Evolutionary conservation across 2,329 filamentous ascomycete species (phyloP), one percentile per base, ranked within the genome.

Genomic region (Sporothrix pallida): DNA sequence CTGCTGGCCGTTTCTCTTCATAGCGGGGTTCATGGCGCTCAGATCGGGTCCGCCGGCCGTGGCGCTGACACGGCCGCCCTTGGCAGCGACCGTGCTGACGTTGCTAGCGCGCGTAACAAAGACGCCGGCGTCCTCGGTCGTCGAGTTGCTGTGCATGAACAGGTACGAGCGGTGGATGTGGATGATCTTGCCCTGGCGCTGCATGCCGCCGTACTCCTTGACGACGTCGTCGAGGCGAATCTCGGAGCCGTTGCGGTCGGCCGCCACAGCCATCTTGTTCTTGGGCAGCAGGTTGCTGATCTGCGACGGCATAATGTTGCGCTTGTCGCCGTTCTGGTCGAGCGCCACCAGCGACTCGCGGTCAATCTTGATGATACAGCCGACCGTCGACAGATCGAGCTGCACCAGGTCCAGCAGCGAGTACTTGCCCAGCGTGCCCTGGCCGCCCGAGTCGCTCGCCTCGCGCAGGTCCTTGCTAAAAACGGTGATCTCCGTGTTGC

Each of bases 391-490:
- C 56, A 93, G 90, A 81, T 98, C 95, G 75, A 99, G 89, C 82
- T 98, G 95, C 15, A 99, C 94, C 37, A 99, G 87, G 81, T 99
- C 96, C 78, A 97, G 94, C 48, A 99, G 90, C 77, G 95, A 92
- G 81, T 93, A 98, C 82, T 97, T 93, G 12, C 94, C 94, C n/a
- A 95, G 84, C 46, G 90, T 90, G 42, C 93, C 92, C 79, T 95
- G 91, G 17, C 93, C 94, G 76, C 94, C 95, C 78, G 94, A 94
- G 80, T 98, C 96, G 72, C 93, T 94, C 42, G 96, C 96, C 82
- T 97, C 93, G 77, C 97, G 90, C 75, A 99, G 84, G 83, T 99
- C 96, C 81, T 97, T 98, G 85, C 95, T 98, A 81, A 99, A 99
- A 48, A 99, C 96, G 0, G 95, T 98, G 78, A 99, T 94, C 81